These are phyloP conservation scores for Phytophthora citrophthora DNA, from an alignment of 352 stramenopile genomes.

Conservation along the genomic window DNA sequence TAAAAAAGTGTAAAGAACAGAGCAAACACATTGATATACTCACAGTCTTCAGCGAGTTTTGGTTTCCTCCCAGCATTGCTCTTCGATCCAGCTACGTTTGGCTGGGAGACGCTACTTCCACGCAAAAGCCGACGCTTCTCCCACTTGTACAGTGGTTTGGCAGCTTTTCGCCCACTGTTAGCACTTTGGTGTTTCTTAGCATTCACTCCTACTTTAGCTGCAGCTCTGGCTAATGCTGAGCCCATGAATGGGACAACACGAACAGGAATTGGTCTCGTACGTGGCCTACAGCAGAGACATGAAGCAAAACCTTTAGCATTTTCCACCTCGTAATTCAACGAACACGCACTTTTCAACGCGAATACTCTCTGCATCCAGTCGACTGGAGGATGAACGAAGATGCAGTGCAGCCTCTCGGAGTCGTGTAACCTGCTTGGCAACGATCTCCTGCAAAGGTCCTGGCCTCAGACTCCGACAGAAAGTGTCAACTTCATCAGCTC, in stretches of 20 bases:
- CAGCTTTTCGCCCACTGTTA: slow-evolving; percentile 31
- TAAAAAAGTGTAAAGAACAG: neutral
- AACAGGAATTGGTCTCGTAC: slow-evolving; percentile 24
- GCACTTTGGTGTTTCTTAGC: slow-evolving; percentile 46
- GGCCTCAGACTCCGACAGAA: slow-evolving; percentile 50
- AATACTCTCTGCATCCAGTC: slow-evolving; percentile 14
- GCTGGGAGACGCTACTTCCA: slow-evolving; percentile 22
- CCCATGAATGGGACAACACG: slow-evolving; percentile 44
- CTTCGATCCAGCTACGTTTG: slow-evolving; percentile 21
- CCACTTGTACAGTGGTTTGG: slow-evolving; percentile 68
- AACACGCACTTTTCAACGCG: slow-evolving; percentile 18
- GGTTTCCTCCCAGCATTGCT: slow-evolving; percentile 9
- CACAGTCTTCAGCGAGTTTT: slow-evolving; percentile 27
- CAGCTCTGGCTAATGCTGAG: slow-evolving; percentile 30
- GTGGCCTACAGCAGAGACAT: slow-evolving; percentile 18
- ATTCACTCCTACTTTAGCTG: slow-evolving; percentile 21
- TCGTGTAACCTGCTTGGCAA: slow-evolving; percentile 50
- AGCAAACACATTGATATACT: neutral
- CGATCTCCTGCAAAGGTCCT: slow-evolving; percentile 55
- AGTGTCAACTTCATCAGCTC: slow-evolving; percentile 50
- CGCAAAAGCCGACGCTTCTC: slow-evolving; percentile 45
- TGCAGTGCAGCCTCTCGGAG: slow-evolving; percentile 40
- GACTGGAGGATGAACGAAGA: slow-evolving; percentile 31
- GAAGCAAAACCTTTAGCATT: neutral
- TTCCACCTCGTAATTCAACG: neutral